A percentile compares a stretch with the other conserved stretches of the same genome.
These are phyloP conservation scores for Moringa oleifera DNA, from an alignment of 345 rosid genomes.

Conservation along the genomic window DNA sequence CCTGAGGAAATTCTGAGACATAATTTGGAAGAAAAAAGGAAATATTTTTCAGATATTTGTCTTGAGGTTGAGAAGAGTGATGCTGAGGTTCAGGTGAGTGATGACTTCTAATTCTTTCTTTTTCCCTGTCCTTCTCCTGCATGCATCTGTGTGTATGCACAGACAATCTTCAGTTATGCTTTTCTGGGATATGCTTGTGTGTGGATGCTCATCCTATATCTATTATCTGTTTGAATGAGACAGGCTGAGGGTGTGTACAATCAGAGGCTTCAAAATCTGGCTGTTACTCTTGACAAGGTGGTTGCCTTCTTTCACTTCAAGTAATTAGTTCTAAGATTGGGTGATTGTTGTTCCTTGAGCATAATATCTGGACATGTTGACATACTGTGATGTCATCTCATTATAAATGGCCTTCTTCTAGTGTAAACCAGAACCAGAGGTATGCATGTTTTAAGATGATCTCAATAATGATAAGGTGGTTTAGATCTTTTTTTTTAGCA, in stretches of 20 bases:
- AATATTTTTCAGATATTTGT: slow-evolving; percentile 65
- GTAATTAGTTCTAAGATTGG: not conserved
- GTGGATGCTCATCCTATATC: slow-evolving; percentile 17
- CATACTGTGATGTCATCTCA: not conserved
- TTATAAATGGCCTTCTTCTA: not conserved
- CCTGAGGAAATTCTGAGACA: slow-evolving; percentile 87
- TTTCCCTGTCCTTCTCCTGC: slow-evolving; percentile 2
- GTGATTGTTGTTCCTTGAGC: not conserved
- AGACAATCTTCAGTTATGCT: slow-evolving; percentile 9
- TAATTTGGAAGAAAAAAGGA: slow-evolving; percentile 89
- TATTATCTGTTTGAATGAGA: slow-evolving; percentile 16
- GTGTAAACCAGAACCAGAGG: not conserved
- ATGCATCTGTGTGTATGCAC: no score
- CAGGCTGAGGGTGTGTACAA: slow-evolving; percentile 99
- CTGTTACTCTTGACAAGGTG: slow-evolving; percentile 98
- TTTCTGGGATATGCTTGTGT: slow-evolving; percentile 11
- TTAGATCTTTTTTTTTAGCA: no score
- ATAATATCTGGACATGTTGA: not conserved
- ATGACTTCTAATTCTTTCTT: slow-evolving; percentile 6
- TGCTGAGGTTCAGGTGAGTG: slow-evolving; percentile 97
- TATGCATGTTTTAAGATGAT: not conserved
- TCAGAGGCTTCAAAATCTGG: slow-evolving; percentile 99
- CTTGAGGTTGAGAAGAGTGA: slow-evolving; percentile 93
- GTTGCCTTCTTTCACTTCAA: slow-evolving; percentile 12
- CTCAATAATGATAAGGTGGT: no score